Conservation (phyloP, 805 yeast genomes). For the Zygosaccharomyces kombuchaensis region DNA sequence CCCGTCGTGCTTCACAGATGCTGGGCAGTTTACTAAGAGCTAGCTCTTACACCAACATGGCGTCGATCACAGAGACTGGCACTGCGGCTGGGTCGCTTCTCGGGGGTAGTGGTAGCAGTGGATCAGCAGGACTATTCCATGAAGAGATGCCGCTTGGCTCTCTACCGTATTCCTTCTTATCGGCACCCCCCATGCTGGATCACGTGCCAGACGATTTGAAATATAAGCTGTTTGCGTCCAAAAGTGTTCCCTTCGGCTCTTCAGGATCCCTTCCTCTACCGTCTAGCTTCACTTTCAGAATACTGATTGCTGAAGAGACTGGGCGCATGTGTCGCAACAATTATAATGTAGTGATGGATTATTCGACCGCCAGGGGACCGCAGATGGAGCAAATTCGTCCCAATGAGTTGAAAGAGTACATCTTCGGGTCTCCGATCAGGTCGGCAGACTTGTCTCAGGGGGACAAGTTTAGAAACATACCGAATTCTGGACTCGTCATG, state of each 20-base stretch:
- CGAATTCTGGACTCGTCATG: conserved; percentile 32
- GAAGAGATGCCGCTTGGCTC: conserved; percentile 7
- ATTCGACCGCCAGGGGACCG: conserved; percentile 23
- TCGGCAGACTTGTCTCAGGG: conserved; percentile 26
- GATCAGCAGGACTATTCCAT: not conserved
- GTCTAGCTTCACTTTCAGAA: conserved; percentile 27
- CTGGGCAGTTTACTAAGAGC: conserved; percentile 17
- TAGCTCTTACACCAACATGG: conserved; percentile 9
- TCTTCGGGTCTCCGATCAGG: conserved; percentile 40
- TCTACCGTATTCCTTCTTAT: conserved; percentile 2
- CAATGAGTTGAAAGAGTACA: conserved; percentile 36
- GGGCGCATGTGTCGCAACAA: conserved; percentile 37
- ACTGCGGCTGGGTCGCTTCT: conserved; percentile 1
- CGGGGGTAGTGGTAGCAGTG: not conserved
- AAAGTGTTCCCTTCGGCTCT: conserved; percentile 14
- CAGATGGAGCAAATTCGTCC: conserved; percentile 29
- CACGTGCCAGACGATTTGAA: conserved; percentile 30
- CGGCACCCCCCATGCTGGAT: conserved; percentile 22
- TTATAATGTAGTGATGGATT: conserved; percentile 34
- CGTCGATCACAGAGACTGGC: not conserved
- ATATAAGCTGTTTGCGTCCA: conserved; percentile 28
- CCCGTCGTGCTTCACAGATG: conserved; percentile 5
- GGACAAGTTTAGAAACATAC: conserved; percentile 30
- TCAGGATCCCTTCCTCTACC: conserved; percentile 2
- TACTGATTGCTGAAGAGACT: conserved; percentile 37